A percentile compares a stretch with the other conserved stretches of the same genome.
Evolutionary conservation across 2,329 filamentous ascomycete genomes (phyloP).

Genomic region (Exophiala xenobiotica): DNA sequence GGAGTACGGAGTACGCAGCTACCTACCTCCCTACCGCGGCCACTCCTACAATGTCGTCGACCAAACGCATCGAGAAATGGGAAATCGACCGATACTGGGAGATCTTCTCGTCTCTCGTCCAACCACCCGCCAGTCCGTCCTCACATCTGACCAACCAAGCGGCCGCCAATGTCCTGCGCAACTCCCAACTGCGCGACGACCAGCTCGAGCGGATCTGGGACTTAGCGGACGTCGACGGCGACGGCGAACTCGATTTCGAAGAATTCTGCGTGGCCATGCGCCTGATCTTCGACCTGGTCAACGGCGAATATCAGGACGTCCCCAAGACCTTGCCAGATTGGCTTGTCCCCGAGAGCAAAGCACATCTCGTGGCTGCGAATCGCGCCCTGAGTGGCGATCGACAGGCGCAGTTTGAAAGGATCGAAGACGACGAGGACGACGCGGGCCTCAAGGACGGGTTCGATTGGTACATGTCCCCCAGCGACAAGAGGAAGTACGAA

Average conservation of each 20-base stretch:
- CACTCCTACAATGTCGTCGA: too few relatives aligned
- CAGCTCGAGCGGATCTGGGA: slow-evolving; percentile 99
- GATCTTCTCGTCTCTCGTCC: slow-evolving; percentile 66
- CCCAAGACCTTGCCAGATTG: slow-evolving; percentile 84
- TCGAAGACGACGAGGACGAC: slow-evolving; percentile 74
- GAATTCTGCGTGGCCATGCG: slow-evolving; percentile 99
- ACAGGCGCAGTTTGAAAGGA: slow-evolving; percentile 66
- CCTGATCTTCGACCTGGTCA: slow-evolving; percentile 94
- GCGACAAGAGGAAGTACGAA: slow-evolving; percentile 90
- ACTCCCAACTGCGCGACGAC: slow-evolving; percentile 68
- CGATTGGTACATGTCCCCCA: slow-evolving; percentile 98
- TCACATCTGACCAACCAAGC: slow-evolving; percentile 67
- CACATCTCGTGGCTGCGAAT: slow-evolving; percentile 81
- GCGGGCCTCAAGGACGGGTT: slow-evolving; percentile 91
- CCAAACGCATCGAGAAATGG: slow-evolving; percentile 61
- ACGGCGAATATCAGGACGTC: slow-evolving; percentile 91
- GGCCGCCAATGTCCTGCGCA: slow-evolving; percentile 70
- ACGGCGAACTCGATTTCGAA: slow-evolving; percentile 97
- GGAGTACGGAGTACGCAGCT: background rate
- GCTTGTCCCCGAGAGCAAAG: slow-evolving; percentile 94
- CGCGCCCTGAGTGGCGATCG: slow-evolving; percentile 76
- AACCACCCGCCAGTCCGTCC: slow-evolving; percentile 36
- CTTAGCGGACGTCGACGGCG: slow-evolving; percentile 92
- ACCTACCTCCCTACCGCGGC: too few relatives aligned
- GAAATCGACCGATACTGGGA: slow-evolving; percentile 79